Evolutionary conservation across 2,329 filamentous ascomycete species (phyloP).

Genomic region (Verticillium nubilum): DNA sequence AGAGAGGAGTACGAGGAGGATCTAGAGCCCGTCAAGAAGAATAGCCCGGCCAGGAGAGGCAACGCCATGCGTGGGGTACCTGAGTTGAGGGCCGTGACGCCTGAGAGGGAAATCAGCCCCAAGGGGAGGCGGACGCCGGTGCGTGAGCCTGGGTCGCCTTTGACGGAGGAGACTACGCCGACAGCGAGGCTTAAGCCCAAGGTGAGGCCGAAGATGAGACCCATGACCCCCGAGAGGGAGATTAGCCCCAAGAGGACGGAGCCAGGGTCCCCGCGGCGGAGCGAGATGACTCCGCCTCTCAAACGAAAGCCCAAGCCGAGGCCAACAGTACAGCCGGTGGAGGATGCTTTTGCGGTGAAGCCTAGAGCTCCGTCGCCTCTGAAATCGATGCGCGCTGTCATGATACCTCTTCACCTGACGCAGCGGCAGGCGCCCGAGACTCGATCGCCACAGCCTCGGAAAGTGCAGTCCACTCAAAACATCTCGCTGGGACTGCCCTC

Average conservation of each 20-base stretch:
- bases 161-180: neutral
- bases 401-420: neutral
- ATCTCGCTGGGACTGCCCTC: neutral
- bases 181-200: slow-evolving; percentile 1
- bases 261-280: neutral
- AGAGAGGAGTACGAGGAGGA: slow-evolving; percentile 18
- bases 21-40: slow-evolving; percentile 32
- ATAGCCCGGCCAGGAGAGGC: slow-evolving; percentile 3
- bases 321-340: slow-evolving; percentile 1
- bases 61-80: slow-evolving; percentile 7
- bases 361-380: neutral
- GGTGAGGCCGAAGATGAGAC: slow-evolving; percentile 16
- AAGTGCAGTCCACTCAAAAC: neutral
- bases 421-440: neutral
- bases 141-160: neutral
- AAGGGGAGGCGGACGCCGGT: neutral
- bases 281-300: slow-evolving; percentile 5
- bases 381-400: neutral
- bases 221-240: slow-evolving; percentile 25
- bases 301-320: slow-evolving; percentile 20
- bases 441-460: neutral
- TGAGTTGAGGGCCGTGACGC: slow-evolving; percentile 23
- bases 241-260: slow-evolving; percentile 13
- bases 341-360: neutral
- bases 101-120: slow-evolving; percentile 22